Evolutionary conservation across 2,329 filamentous ascomycete genomes (phyloP), one percentile per base, ranked within the genome.

Genomic region (Diaporthe batatas): DNA sequence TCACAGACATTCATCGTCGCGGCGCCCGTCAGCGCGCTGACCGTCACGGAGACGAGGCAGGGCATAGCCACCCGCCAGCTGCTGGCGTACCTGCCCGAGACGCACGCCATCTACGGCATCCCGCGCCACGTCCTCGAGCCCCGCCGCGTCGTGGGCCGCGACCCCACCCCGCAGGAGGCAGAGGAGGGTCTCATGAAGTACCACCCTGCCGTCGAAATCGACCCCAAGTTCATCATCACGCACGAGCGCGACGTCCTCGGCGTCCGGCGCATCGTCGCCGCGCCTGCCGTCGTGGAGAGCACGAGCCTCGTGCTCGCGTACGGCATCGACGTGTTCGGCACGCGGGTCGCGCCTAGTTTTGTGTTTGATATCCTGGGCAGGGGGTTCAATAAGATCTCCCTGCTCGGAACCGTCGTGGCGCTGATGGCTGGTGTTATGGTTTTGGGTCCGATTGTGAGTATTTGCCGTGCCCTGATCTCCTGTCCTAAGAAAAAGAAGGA

Each of bases 301-400:
- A 98, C 96, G 1, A 96, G 93, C 78, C 82, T 98, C 71, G 89
- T 99, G 16, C 92, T 98, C 78, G 95, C 94, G 0, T 98, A 93
- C 79, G 96, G 96, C 4, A 81, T 94, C 18, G 96, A 99, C 81
- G 85, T 98, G 2, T 99, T 97, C 76, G 95, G 93, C 18, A 96
- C 95, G 1, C 87, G 95, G 68, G 90, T 97, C 14, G 90, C 92
- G n/a, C 96, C 96, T 0, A 98, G 94, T 82, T 91, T 93, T 77
- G 89, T 93, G 21, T 99, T 99, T 82, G 96, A 99, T 83, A 91
- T 98, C 54, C 85, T 99, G 21, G 96, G 95, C 75, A 96, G 95
- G 83, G 94, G 94, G 2, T 99, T 99, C 82, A 96, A 96, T 81
- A 98, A 97, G 86, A 80, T 95, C 71, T 93, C 95, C 77, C 89